Base-by-base conservation (phyloP, 768 basidiomycete genomes). In the Pisolithus orientalis region DNA sequence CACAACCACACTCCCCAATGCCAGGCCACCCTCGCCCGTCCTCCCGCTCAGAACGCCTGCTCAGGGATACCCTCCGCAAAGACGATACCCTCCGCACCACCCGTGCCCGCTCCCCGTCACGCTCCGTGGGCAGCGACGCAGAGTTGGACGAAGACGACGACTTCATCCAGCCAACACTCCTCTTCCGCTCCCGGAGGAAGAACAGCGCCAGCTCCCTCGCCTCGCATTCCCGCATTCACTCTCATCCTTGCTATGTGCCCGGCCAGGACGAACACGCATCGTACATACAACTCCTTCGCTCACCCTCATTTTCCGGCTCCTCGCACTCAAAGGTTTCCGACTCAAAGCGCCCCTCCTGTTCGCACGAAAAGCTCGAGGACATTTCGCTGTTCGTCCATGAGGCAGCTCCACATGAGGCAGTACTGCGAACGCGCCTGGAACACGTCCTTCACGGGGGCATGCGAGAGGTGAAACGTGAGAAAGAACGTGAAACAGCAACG, bases 11-110 rank as follows among this genome's bases (percentile, higher is more conserved):
- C 27, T 47, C 47, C 21, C 49, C 21, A 42, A 17, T 24, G 53
- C 57, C 44, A 24, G 46, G 63, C 2, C 47, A 39, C 45, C 52
- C 64, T 16, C 72, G 75, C 46, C 72, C 79, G 0, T 68, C 79
- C 0, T 77, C 77, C 34, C 72, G 79, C 51, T 80, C 79, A 4
- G 78, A 83, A 59, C 72, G 74, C 9, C 74, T 84, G 44, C 71
- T 84, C 46, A 71, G 82, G 47, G 75, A 82, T 55, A 75, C 82
- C 9, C 74, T 84, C 49, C 71, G 77, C 44, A 82, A 73, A 58
- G 78, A 69, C 65, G 71, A 57, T 61, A 70, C 62, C 66, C 77
- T 59, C 64, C 72, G 53, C 63, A 68, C 57, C 43, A 53, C 47
- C 55, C 58, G 39, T 60, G 64, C 54, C 47, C 31, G 62, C 47